Conservation (phyloP, 1,284 basidiomycete genomes). For the Apiotrichum sp. region DNA sequence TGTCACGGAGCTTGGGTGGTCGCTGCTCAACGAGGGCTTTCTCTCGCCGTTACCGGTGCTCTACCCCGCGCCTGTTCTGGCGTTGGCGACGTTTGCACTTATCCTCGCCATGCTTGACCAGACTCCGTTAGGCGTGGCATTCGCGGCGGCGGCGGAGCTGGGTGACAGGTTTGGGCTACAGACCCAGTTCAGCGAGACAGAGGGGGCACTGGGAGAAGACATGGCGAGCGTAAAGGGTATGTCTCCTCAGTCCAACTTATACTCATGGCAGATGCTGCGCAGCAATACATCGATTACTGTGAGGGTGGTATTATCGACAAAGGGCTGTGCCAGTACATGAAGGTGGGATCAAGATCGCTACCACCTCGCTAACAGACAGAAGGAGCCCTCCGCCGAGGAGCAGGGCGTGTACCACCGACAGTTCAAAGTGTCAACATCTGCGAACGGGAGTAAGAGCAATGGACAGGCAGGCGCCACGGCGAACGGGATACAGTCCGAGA, state of each 20-base stretch:
- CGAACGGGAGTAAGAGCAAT: neutral
- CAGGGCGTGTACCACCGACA: neutral
- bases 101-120: conserved; percentile 22
- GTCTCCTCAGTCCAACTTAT: neutral
- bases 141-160: conserved; percentile 23
- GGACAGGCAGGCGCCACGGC: neutral
- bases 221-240: conserved; percentile 20
- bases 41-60: conserved; percentile 28
- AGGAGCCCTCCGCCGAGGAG: neutral
- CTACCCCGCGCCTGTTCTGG: conserved; percentile 23
- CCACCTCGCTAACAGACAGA: conserved; percentile 1
- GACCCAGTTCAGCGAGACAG: conserved; percentile 12
- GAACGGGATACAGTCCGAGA: neutral
- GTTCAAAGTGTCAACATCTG: conserved; percentile 1
- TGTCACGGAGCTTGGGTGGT: conserved; percentile 25
- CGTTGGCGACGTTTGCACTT: conserved; percentile 25
- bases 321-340: conserved; percentile 2
- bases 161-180: conserved; percentile 27
- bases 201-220: conserved; percentile 18
- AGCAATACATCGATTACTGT: conserved; percentile 13
- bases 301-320: conserved; percentile 11
- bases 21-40: conserved; percentile 26
- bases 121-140: conserved; percentile 17
- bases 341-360: neutral
- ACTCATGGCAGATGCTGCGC: conserved; percentile 11